Evolutionary conservation across 2,329 filamentous ascomycete genomes (phyloP).

Genomic region (Epichloe typhina): DNA sequence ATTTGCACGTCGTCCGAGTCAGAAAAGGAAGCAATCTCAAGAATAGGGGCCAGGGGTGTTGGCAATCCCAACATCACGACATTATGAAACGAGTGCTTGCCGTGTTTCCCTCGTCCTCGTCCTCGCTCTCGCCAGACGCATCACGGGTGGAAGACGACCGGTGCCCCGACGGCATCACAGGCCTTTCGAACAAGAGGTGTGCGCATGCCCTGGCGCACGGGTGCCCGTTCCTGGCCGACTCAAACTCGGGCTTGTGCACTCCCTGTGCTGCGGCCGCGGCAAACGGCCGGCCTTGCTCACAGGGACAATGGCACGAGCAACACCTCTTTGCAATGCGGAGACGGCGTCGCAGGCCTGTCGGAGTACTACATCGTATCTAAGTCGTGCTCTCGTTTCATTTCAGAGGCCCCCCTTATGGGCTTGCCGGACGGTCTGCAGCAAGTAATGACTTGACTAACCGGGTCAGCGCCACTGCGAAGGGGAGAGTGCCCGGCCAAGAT

Average conservation of each 20-base stretch:
- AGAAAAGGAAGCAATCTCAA: neutral
- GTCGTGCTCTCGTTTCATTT: too few species aligned
- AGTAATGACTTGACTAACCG: too few species aligned
- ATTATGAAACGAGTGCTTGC: constrained; percentile 3
- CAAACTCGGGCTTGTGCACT: constrained; percentile 13
- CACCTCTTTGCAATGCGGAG: neutral
- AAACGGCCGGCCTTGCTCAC: constrained; percentile 14
- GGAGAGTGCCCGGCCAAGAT: too few species aligned
- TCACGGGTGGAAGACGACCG: neutral
- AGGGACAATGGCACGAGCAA: neutral
- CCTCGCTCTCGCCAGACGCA: neutral
- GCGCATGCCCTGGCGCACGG: constrained; percentile 14
- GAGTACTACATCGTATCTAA: neutral
- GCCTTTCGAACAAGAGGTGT: constrained; percentile 16
- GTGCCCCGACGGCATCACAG: constrained; percentile 6
- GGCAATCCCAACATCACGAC: neutral
- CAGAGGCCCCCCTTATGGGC: too few species aligned
- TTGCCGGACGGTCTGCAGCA: too few species aligned
- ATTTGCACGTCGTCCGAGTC: neutral
- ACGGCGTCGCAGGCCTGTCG: neutral
- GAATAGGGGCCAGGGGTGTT: too few species aligned
- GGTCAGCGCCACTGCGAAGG: too few species aligned
- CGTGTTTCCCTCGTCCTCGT: neutral
- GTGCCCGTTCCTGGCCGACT: constrained; percentile 17
- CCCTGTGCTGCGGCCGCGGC: constrained; percentile 13